Base-by-base conservation (phyloP, 169 alveolate species). In the Cryptosporidium ubiquitum region DNA sequence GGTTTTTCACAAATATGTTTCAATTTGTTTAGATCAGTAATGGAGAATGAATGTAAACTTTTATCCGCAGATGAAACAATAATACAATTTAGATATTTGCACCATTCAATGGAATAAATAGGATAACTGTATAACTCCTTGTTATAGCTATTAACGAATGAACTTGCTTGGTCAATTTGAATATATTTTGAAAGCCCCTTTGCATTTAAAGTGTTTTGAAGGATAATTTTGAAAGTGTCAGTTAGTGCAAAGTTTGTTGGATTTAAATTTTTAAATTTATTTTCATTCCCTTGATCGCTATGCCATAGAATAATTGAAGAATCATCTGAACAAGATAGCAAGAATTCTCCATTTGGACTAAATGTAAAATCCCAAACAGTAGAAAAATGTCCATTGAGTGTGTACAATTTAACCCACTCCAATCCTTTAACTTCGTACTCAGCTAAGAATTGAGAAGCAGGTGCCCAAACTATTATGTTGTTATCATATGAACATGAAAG, bases 401-500 rank as follows among this genome's bases (percentile, higher is more conserved):
- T 69, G 69, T 42, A 79, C 23, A 40, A 79, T 44, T 64, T 60
- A 23, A 79, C 68, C 89, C 89, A 79, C 7, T 79, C 89, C 4
- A 57, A 31, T 5, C 49, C 58, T 18, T 64, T 47, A 23, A 26
- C 58, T 40, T 79, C 74, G 39, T 61, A 40, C 60, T 61, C 31
- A 23, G 18, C 44, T 3, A 42, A 37, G 60, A 79, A 61, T n/a
- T 37, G 75, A 26, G 47, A 26, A 26, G 73, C 18, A 33, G 89
- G 89, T 35, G 37, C 69, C 89, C 89, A 79, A 60, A 44, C 64
- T 14, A 79, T 79, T 29, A 96, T 92, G 14, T 94, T 89, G 69
- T 95, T 95, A 86, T 96, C 98, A 91, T 94, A 96, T 23, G 96
- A 84, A 40, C 95, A 85, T n/a, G 97, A 93, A 52, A 91, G 86